phyloP scores from a whole-genome alignment of 306 rosid genomes.

The Hippophae rhamnoides region DNA sequence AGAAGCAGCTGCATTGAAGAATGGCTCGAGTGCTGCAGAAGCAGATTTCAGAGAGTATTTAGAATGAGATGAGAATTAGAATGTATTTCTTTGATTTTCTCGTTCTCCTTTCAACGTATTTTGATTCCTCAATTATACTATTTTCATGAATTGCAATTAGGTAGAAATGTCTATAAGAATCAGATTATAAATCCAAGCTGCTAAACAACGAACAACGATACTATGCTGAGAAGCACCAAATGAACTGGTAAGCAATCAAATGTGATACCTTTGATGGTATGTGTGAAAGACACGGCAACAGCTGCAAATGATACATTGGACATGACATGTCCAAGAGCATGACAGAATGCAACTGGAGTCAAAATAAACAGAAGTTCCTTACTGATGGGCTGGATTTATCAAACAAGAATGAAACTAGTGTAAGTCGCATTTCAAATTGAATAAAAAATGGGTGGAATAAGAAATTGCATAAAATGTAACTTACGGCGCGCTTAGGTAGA shows the following conservation, averaged over 20 bases:
- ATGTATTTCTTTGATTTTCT: not conserved
- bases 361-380: conserved; percentile 54
- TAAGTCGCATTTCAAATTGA: conserved; percentile 5
- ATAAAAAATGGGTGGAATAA: not conserved
- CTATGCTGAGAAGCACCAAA: not conserved
- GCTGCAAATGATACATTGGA: conserved; percentile 96
- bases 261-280: conserved; percentile 67
- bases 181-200: no score
- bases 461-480: conserved; percentile 16
- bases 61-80: not conserved
- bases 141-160: no score
- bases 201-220: not conserved
- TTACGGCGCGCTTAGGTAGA: conserved; percentile 88
- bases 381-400: conserved; percentile 28
- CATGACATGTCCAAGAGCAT: conserved; percentile 91
- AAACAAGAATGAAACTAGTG: conserved; percentile 1
- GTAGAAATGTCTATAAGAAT: no score
- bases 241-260: not conserved
- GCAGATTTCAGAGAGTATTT: not conserved
- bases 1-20: conserved; percentile 92
- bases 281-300: conserved; percentile 94
- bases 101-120: no score
- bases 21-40: conserved; percentile 80
- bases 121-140: no score
- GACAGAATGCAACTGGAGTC: conserved; percentile 83